Evolutionary conservation across 2,329 filamentous ascomycete genomes (phyloP).

Genomic region (Aspergillus sojae): DNA sequence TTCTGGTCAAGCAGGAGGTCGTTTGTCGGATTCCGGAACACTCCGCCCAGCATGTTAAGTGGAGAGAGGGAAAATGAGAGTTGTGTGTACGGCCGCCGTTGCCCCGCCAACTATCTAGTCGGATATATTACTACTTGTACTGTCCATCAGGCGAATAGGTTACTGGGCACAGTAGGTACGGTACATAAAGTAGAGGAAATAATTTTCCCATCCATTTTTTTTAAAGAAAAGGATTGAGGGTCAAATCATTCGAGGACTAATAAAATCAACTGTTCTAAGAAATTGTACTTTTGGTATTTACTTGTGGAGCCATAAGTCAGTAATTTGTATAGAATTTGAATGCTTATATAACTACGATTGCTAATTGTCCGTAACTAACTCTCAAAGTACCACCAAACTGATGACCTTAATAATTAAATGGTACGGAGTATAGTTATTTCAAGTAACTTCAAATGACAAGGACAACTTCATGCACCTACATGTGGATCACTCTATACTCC

Average conservation of each 20-base stretch:
- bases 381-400: not conserved
- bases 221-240: not conserved
- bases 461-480: not conserved
- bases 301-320: not conserved
- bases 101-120: constrained; percentile 21
- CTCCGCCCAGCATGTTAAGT: not conserved
- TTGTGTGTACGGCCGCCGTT: constrained; percentile 16
- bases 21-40: not conserved
- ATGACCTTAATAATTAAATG: not conserved
- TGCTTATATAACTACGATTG: too few relatives aligned
- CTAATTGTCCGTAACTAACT: not conserved
- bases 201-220: too few relatives aligned
- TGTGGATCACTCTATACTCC: not conserved
- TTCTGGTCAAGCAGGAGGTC: not conserved
- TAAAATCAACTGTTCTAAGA: not conserved
- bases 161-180: too few relatives aligned
- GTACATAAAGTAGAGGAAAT: too few relatives aligned
- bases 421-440: not conserved
- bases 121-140: not conserved
- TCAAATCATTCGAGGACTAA: not conserved
- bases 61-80: constrained; percentile 14
- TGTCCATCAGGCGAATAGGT: not conserved
- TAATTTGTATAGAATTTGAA: not conserved
- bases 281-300: not conserved
- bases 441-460: not conserved